These are phyloP conservation scores for Saccharomyces pastorianus DNA, from an alignment of 1,139 yeast species.

Conservation along the genomic window DNA sequence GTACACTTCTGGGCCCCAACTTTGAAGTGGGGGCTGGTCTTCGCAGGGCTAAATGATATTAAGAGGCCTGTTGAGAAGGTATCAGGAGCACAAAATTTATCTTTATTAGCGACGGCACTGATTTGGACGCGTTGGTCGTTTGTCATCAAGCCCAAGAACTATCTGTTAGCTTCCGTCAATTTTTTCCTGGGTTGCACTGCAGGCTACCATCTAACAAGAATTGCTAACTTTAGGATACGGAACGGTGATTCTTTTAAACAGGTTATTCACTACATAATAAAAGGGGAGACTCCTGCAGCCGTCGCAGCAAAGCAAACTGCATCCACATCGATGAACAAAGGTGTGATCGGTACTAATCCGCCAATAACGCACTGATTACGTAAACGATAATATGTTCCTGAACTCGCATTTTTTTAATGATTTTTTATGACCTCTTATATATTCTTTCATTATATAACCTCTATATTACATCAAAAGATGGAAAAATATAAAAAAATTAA, in stretches of 20 bases:
- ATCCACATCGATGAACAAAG: neutral
- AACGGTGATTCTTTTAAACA: conserved; percentile 46
- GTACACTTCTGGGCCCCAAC: conserved; percentile 77
- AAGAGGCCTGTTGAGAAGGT: conserved; percentile 86
- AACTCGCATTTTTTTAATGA: neutral
- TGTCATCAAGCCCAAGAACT: conserved; percentile 83
- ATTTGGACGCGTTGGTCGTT: conserved; percentile 99
- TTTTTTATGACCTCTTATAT: neutral
- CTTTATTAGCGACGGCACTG: conserved; percentile 83
- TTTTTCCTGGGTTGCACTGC: conserved; percentile 90
- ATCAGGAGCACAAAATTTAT: conserved; percentile 82
- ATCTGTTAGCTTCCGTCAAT: conserved; percentile 83
- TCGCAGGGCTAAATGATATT: conserved; percentile 83
- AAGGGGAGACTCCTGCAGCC: conserved; percentile 34
- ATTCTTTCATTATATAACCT: neutral
- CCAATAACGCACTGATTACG: neutral
- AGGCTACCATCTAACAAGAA: conserved; percentile 70
- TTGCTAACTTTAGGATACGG: conserved; percentile 51
- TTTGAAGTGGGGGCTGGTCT: conserved; percentile 71
- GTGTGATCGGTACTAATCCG: neutral
- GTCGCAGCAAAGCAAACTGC: neutral
- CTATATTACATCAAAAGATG: neutral
- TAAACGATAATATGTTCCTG: neutral
- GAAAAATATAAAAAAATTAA: neutral
- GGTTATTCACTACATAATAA: conserved; percentile 49